Evolutionary conservation across 345 rosid species (phyloP).

Genomic region (Syzygium oleosum): DNA sequence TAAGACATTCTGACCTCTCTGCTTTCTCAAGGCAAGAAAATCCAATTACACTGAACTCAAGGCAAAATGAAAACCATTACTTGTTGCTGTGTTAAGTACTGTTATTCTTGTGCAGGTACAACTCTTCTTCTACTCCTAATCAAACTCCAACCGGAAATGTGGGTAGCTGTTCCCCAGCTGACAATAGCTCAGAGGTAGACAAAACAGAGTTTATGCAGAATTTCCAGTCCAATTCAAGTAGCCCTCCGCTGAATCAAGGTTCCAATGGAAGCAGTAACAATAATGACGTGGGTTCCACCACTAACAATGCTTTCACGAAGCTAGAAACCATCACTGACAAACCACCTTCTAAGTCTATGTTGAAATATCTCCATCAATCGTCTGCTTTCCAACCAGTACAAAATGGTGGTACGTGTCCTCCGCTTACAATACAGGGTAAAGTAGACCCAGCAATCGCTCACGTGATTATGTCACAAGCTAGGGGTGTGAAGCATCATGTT

Average conservation of each 20-base stretch:
- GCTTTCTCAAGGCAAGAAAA: slow-evolving; percentile 43
- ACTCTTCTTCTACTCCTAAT: slow-evolving; percentile 23
- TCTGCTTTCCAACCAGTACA: slow-evolving; percentile 21
- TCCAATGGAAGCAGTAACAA: slow-evolving; percentile 40
- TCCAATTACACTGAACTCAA: not conserved
- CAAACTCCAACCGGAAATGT: slow-evolving; percentile 27
- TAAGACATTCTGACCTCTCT: slow-evolving; percentile 39
- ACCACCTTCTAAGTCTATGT: slow-evolving; percentile 1
- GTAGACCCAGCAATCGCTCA: slow-evolving; percentile 7
- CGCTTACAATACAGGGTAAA: slow-evolving; percentile 10
- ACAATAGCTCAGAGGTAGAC: slow-evolving; percentile 29
- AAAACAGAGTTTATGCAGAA: slow-evolving; percentile 25
- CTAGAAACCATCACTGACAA: slow-evolving; percentile 5
- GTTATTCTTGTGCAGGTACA: slow-evolving; percentile 27
- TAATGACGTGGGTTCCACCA: slow-evolving; percentile 30
- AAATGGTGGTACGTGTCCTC: slow-evolving; percentile 8
- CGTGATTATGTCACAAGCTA: slow-evolving; percentile 4
- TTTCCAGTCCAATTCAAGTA: slow-evolving; percentile 23
- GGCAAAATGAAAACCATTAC: not conserved
- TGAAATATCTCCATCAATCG: slow-evolving; percentile 15
- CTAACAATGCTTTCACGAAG: slow-evolving; percentile 21
- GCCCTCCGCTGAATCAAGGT: slow-evolving; percentile 20
- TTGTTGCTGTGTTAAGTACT: not conserved
- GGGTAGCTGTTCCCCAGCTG: slow-evolving; percentile 35
- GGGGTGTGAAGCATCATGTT: slow-evolving; percentile 18